A percentile compares a stretch with the other conserved stretches of the same genome.
phyloP scores from a whole-genome alignment of 2,329 filamentous ascomycete genomes.

The Tolypocladium nubicola region DNA sequence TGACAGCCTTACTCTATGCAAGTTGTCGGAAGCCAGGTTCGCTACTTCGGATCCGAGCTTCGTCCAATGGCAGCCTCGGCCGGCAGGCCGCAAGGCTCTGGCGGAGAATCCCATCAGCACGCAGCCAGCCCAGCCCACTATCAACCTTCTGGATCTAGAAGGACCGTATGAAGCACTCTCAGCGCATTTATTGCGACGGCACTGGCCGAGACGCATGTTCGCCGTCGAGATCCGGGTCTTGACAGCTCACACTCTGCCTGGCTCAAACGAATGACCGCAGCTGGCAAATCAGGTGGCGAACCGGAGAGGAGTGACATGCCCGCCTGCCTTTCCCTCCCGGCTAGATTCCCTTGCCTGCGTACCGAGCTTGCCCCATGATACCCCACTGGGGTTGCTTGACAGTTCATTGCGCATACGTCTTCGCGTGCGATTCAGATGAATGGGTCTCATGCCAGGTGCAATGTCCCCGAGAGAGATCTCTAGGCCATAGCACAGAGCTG shows the following conservation, averaged over 20 bases:
- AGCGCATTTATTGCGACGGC: not conserved
- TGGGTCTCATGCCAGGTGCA: not conserved
- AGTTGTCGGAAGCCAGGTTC: not conserved
- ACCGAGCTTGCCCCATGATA: not conserved
- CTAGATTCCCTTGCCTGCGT: no score
- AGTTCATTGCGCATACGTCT: not conserved
- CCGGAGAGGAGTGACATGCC: not conserved
- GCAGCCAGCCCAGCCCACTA: not conserved
- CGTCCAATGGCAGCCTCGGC: not conserved
- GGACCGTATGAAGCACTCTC: not conserved
- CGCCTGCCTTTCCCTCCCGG: not conserved
- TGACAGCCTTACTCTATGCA: not conserved
- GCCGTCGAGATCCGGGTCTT: not conserved
- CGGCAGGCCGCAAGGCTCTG: not conserved
- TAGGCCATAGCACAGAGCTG: no score
- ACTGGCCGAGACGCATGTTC: not conserved
- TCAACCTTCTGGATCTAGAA: not conserved
- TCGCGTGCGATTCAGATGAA: not conserved
- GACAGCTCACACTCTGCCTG: not conserved
- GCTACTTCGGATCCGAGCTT: not conserved
- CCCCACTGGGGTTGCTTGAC: not conserved
- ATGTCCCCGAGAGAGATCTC: not conserved
- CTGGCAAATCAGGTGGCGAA: not conserved
- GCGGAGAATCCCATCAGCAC: not conserved
- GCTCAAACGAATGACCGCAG: not conserved